Evolutionary conservation across 2,329 filamentous ascomycete genomes (phyloP).

Genomic region (Podosphaera leucotricha): DNA sequence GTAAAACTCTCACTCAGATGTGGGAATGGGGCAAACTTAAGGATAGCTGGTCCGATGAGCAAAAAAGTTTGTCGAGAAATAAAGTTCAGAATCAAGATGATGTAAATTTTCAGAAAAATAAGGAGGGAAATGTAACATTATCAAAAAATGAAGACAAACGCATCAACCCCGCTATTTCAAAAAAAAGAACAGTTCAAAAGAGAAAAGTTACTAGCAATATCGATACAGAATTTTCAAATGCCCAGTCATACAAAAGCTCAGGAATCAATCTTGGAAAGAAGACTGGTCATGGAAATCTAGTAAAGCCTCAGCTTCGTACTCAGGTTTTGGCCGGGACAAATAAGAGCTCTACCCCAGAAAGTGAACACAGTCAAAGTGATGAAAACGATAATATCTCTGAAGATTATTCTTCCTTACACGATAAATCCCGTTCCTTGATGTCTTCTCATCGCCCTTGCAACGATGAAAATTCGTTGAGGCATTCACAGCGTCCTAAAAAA

Average conservation of each 20-base stretch:
- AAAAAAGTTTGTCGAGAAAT: neutral
- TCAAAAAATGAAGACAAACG: no score
- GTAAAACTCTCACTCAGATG: neutral
- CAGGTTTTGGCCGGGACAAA: neutral
- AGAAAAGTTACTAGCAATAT: neutral
- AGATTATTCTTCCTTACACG: neutral
- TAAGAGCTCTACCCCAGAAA: neutral
- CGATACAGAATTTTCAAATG: neutral
- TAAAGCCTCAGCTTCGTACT: neutral
- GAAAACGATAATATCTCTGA: neutral
- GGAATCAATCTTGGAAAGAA: neutral
- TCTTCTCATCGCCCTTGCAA: constrained; percentile 1
- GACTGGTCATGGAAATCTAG: neutral
- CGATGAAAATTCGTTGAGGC: neutral
- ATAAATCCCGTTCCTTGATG: constrained; percentile 7
- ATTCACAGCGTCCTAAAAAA: neutral
- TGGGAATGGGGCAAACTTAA: neutral
- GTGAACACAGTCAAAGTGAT: neutral
- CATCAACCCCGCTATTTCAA: neutral
- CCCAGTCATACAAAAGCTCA: neutral
- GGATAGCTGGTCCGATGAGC: neutral
- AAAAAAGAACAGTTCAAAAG: neutral
- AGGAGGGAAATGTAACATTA: neutral
- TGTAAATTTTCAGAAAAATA: neutral
- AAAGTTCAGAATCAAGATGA: neutral